Evolutionary conservation across 441 rosid species (phyloP).

Genomic region (Bruguiera hainesii): DNA sequence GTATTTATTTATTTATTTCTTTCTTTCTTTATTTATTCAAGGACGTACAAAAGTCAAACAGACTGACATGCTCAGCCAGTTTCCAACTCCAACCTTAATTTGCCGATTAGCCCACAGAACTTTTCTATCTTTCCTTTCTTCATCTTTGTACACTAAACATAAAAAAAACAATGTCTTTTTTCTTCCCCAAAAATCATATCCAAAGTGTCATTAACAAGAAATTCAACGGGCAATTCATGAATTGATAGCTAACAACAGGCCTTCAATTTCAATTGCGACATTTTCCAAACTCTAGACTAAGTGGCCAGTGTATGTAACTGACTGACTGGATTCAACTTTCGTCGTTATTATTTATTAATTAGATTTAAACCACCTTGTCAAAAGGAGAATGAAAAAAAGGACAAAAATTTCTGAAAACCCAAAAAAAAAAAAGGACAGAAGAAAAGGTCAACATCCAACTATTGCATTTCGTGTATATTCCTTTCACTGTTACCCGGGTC

Average conservation of each 20-base stretch:
- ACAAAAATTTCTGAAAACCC: not conserved
- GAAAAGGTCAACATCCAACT: not conserved
- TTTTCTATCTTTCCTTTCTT: constrained; percentile 24
- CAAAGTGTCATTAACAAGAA: constrained; percentile 28
- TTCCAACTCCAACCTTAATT: constrained; percentile 18
- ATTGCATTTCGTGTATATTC: not conserved
- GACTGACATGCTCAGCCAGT: constrained; percentile 30
- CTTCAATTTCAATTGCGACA: constrained; percentile 27
- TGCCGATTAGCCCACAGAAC: constrained; percentile 19
- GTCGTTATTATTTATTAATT: not conserved
- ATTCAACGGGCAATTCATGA: constrained; percentile 16
- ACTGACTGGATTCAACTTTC: constrained; percentile 35
- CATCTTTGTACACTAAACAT: not conserved
- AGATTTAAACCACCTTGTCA: not conserved
- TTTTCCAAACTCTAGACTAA: constrained; percentile 45
- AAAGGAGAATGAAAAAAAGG: no score
- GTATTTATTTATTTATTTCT: not conserved
- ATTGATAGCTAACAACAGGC: constrained; percentile 25
- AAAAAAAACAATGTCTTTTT: not conserved
- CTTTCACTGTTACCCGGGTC: not conserved
- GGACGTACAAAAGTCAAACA: constrained; percentile 38
- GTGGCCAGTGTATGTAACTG: constrained; percentile 26
- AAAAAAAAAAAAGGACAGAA: no score
- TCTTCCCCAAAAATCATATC: constrained; percentile 24
- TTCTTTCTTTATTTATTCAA: not conserved